These are phyloP conservation scores for Sporisorium exsertum DNA, from an alignment of 1,284 basidiomycete genomes.

Conservation along the genomic window DNA sequence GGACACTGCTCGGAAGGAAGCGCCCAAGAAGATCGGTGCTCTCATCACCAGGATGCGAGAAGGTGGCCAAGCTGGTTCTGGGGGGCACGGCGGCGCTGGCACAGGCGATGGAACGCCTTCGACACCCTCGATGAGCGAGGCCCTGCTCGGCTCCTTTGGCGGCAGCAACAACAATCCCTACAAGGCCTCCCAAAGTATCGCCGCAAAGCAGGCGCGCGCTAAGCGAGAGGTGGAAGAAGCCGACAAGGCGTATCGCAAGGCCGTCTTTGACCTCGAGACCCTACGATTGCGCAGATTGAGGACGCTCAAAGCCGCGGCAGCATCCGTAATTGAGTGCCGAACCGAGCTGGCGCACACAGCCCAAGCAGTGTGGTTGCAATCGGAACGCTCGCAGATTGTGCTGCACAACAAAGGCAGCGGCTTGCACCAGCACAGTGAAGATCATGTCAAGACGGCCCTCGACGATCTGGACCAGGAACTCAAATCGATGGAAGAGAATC, in stretches of 20 bases:
- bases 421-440: slow-evolving; percentile 71
- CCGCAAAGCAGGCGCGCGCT: slow-evolving; percentile 58
- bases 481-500: slow-evolving; percentile 74
- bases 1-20: slow-evolving; percentile 63
- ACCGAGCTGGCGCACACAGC: slow-evolving; percentile 79
- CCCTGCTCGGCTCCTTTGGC: slow-evolving; percentile 33
- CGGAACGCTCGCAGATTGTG: slow-evolving; percentile 48
- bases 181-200: slow-evolving; percentile 53
- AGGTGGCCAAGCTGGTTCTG: slow-evolving; percentile 29
- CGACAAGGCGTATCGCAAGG: slow-evolving; percentile 93
- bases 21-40: slow-evolving; percentile 66
- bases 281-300: slow-evolving; percentile 81
- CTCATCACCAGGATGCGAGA: slow-evolving; percentile 66
- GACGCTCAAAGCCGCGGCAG: slow-evolving; percentile 83
- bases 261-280: slow-evolving; percentile 93
- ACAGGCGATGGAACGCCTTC: slow-evolving; percentile 15
- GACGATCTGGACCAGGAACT: slow-evolving; percentile 76
- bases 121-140: slow-evolving; percentile 33
- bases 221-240: slow-evolving; percentile 66
- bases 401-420: slow-evolving; percentile 48
- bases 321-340: slow-evolving; percentile 83
- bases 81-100: slow-evolving; percentile 8
- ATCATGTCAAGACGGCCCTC: slow-evolving; percentile 78
- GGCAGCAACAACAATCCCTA: slow-evolving; percentile 29
- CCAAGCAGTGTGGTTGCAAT: slow-evolving; percentile 56